Conservation (phyloP, 768 basidiomycete genomes). For the Boletales sp. region DNA sequence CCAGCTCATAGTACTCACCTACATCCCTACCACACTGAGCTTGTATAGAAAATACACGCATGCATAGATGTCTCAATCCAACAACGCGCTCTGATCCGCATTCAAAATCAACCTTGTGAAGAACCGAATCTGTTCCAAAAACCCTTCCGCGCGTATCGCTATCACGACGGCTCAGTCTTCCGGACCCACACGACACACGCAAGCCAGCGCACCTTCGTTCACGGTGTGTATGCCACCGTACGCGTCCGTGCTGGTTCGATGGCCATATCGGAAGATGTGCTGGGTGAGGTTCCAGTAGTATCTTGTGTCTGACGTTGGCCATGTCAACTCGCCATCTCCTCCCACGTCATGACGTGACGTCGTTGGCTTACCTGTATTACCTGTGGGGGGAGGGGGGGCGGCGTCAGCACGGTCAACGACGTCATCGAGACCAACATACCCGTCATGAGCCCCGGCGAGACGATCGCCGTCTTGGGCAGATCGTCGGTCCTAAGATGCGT, state of each 20-base stretch:
- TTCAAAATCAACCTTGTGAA: constrained; percentile 31
- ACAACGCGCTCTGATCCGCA: constrained; percentile 25
- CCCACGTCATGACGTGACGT: constrained; percentile 11
- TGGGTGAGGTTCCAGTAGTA: constrained; percentile 44
- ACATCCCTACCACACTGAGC: too few species aligned
- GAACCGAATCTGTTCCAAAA: constrained; percentile 32
- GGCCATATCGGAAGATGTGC: constrained; percentile 47
- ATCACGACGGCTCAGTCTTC: neutral
- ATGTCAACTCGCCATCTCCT: constrained; percentile 9
- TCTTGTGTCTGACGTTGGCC: constrained; percentile 34
- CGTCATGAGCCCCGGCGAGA: constrained; percentile 35
- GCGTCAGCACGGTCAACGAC: neutral
- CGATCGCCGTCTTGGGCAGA: constrained; percentile 21
- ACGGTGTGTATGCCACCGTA: constrained; percentile 35
- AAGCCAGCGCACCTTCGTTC: constrained; percentile 22
- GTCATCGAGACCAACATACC: constrained; percentile 4
- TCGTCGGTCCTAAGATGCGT: constrained; percentile 26
- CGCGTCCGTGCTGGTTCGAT: constrained; percentile 23
- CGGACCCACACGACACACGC: neutral
- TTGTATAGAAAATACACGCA: too few species aligned
- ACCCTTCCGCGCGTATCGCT: constrained; percentile 29
- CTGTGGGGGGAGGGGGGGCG: constrained; percentile 5
- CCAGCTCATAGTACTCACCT: too few species aligned
- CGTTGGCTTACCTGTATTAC: constrained; percentile 21
- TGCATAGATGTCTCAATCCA: constrained; percentile 5